Evolutionary conservation across 2,329 filamentous ascomycete species (phyloP).

Genomic region (Fusarium agapanthi): DNA sequence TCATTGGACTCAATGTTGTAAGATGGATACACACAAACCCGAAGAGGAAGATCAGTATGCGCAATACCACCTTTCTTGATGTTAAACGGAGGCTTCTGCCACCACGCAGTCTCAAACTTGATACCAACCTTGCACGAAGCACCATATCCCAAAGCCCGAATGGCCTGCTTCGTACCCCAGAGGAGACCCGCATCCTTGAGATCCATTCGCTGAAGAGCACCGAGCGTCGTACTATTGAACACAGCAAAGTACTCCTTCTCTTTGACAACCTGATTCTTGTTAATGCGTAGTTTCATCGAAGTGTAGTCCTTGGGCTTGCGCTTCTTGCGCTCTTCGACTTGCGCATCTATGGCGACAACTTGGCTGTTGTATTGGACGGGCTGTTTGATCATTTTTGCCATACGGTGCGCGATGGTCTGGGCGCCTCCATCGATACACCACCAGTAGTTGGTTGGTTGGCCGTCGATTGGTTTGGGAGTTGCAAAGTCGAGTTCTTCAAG

Average conservation of each 20-base stretch:
- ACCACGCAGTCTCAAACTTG: constrained; percentile 48
- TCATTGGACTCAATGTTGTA: constrained; percentile 33
- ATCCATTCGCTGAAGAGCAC: constrained; percentile 28
- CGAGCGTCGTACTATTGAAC: constrained; percentile 31
- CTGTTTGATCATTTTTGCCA: constrained; percentile 12
- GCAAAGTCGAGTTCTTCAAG: constrained; percentile 36
- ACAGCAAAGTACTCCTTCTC: constrained; percentile 31
- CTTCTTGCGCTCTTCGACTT: not conserved
- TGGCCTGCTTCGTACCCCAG: constrained; percentile 44
- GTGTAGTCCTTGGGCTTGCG: not conserved
- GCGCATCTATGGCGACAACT: constrained; percentile 22
- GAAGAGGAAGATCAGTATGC: constrained; percentile 44
- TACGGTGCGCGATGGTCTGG: constrained; percentile 14
- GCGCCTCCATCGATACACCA: constrained; percentile 33
- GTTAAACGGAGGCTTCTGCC: constrained; percentile 9
- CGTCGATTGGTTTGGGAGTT: not conserved
- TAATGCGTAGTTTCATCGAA: constrained; percentile 2
- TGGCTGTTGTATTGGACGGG: constrained; percentile 13
- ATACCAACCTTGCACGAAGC: constrained; percentile 44
- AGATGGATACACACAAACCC: constrained; percentile 46
- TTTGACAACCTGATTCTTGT: not conserved
- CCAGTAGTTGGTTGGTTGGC: constrained; percentile 13
- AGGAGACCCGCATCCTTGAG: constrained; percentile 38
- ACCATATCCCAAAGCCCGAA: constrained; percentile 44
- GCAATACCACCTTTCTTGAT: constrained; percentile 16